Evolutionary conservation across 2,329 filamentous ascomycete species (phyloP), one percentile per base, ranked within the genome.

Genomic region (Aspergillus tamarii): DNA sequence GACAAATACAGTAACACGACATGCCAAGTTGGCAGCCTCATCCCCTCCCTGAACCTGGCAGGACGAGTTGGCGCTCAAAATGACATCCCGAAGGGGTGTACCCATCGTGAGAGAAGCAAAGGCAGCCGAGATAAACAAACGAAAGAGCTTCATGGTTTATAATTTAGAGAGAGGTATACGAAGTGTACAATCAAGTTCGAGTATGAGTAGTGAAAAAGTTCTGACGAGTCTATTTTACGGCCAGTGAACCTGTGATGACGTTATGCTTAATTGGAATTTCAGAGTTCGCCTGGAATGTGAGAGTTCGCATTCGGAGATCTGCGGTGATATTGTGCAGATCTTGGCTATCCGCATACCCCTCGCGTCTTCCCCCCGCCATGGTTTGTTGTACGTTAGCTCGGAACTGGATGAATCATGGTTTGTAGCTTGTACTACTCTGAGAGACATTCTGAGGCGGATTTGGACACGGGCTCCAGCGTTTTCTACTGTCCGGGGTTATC

Each of bases 41-140:
- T 58, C 45, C 6, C 64, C 64, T 2, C 66, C 66, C 12, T 50
- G 30, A 23, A 63, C 30, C 45, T 68, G 57, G 26, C 66, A 68
- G 28, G 66, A 66, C 14, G 60, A 60, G 16, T 57, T 36, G 14
- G 56, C 56, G 23, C 19, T 58, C 30, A 61, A 19, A 12, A 61
- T 34, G n/a, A 59, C 26, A 23, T 65, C 61, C 34, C 30, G 34
- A n/a, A 59, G 34, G 10, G 64, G 64, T 16, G 19, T 30, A 16
- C 52, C 60, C 30, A 59, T 21, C 30, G n/a, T 48, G 19, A 55
- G 48, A 34, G 60, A 50, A 34, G 53, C 30, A 21, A 41, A 23
- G 30, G 30, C 26, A 5, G 56, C 34, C 12, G 52, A 55, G 34
- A 41, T 26, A 30, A 59, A 26, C 30, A 57, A 32, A n/a, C 16